Conservation (phyloP, 2,329 filamentous ascomycete species). For the Penicillium sp. region DNA sequence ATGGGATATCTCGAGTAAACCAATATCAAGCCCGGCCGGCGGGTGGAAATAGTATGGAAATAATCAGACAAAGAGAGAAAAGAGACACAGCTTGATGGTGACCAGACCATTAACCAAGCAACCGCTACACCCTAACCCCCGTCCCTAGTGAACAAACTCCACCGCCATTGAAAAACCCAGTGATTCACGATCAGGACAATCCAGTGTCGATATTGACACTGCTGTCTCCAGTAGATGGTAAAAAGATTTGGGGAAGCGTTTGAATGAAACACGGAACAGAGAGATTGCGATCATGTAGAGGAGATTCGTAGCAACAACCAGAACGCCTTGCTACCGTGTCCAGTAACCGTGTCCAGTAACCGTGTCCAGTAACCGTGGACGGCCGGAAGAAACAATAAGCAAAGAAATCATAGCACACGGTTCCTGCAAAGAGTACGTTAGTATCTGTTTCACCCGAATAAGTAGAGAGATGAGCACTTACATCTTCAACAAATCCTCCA, state of each 20-base stretch:
- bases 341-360: neutral
- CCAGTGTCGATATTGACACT: neutral
- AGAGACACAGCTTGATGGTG: slow-evolving; percentile 1
- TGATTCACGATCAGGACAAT: neutral
- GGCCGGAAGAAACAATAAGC: neutral
- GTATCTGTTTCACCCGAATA: neutral
- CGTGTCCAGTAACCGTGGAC: neutral
- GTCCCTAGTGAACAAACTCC: slow-evolving; percentile 13
- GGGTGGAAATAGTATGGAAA: neutral
- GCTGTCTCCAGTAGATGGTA: neutral
- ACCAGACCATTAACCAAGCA: slow-evolving; percentile 11
- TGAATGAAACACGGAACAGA: neutral
- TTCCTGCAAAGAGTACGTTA: slow-evolving; percentile 22
- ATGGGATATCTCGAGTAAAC: slow-evolving; percentile 24
- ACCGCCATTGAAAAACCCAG: slow-evolving; percentile 8
- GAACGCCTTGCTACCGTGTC: slow-evolving; percentile 15
- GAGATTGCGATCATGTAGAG: neutral
- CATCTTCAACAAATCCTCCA: slow-evolving; percentile 58
- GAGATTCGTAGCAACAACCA: slow-evolving; percentile 6
- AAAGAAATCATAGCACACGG: slow-evolving; percentile 28
- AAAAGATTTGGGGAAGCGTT: neutral
- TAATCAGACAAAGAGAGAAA: slow-evolving; percentile 14
- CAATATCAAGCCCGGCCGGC: slow-evolving; percentile 8
- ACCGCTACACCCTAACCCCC: neutral
- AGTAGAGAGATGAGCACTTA: slow-evolving; percentile 33